These are phyloP conservation scores for Colletotrichum spaethianum DNA, from an alignment of 2,329 filamentous ascomycete species.

Conservation along the genomic window DNA sequence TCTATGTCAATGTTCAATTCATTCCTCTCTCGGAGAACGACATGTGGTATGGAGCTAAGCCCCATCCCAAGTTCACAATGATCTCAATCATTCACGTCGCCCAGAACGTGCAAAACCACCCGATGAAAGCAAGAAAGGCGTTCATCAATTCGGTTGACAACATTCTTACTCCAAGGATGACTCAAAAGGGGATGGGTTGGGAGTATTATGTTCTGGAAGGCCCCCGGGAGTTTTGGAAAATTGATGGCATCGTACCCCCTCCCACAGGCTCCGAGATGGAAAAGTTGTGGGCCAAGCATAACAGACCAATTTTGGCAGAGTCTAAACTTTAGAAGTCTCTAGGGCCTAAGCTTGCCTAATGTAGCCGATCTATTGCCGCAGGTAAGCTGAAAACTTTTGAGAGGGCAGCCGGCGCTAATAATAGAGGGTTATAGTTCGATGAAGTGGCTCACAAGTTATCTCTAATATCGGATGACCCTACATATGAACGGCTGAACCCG, in stretches of 20 bases:
- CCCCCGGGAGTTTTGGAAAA: background rate
- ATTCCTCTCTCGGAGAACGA: background rate
- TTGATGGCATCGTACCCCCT: slow-evolving; percentile 6
- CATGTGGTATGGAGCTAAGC: background rate
- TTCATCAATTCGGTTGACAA: slow-evolving; percentile 2
- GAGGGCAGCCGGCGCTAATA: too few relatives aligned
- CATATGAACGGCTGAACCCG: too few relatives aligned
- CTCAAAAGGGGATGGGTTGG: background rate
- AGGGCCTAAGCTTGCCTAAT: too few relatives aligned
- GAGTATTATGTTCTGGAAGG: slow-evolving; percentile 1
- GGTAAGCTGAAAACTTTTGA: too few relatives aligned
- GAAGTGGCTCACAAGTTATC: too few relatives aligned
- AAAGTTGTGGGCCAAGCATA: background rate
- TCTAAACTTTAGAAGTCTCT: background rate
- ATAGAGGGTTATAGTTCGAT: too few relatives aligned
- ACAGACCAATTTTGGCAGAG: background rate
- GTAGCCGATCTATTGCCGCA: too few relatives aligned
- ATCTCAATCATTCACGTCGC: slow-evolving; percentile 3
- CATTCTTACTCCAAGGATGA: slow-evolving; percentile 2
- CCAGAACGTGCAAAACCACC: background rate
- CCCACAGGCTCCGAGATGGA: slow-evolving; percentile 13
- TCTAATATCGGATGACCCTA: too few relatives aligned
- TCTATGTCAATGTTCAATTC: slow-evolving; percentile 5
- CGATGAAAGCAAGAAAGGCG: background rate
- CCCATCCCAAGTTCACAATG: slow-evolving; percentile 13